Percentiles rank a stretch among this genome's conserved stretches.
These are phyloP conservation scores for Quillaja saponaria DNA, from an alignment of 306 rosid genomes.

Conservation along the genomic window DNA sequence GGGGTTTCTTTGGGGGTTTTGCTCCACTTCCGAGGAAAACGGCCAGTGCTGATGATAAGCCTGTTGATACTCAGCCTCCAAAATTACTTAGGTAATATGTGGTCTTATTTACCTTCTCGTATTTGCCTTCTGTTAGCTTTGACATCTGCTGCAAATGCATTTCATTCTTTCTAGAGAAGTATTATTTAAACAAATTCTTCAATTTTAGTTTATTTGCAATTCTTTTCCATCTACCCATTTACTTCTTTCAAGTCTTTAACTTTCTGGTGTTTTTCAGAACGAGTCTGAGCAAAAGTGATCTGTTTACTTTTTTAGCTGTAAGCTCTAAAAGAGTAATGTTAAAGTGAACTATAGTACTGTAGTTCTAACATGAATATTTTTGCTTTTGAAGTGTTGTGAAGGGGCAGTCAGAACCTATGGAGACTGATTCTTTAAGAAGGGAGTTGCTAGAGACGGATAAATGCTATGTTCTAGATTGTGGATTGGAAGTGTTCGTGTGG, in stretches of 20 bases:
- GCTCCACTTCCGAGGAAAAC: slow-evolving; percentile 96
- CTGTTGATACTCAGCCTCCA: slow-evolving; percentile 60
- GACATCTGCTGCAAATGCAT: slow-evolving; percentile 4
- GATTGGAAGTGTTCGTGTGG: slow-evolving; percentile 86
- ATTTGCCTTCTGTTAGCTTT: slow-evolving; percentile 20
- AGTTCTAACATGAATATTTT: slow-evolving; percentile 33
- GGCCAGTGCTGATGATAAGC: slow-evolving; percentile 57
- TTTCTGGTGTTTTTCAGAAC: slow-evolving; percentile 7
- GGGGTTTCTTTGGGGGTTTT: slow-evolving; percentile 96
- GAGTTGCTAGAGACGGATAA: slow-evolving; percentile 74
- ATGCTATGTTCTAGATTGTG: slow-evolving; percentile 88
- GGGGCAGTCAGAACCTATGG: slow-evolving; percentile 65
- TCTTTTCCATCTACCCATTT: slow-evolving; percentile 17
- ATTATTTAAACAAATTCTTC: slow-evolving; percentile 22
- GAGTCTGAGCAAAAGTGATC: neutral
- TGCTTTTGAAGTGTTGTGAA: slow-evolving; percentile 67
- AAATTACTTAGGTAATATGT: slow-evolving; percentile 72
- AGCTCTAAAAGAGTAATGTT: slow-evolving; percentile 1
- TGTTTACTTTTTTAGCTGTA: slow-evolving; percentile 13
- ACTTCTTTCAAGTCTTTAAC: neutral
- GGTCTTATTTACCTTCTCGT: slow-evolving; percentile 16
- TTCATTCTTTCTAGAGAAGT: slow-evolving; percentile 11
- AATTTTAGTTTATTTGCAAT: slow-evolving; percentile 6
- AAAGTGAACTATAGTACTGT: slow-evolving; percentile 1
- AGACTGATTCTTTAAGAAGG: slow-evolving; percentile 66